Conservation (phyloP, 257 asterid genomes). For the Solanum dulcamara region DNA sequence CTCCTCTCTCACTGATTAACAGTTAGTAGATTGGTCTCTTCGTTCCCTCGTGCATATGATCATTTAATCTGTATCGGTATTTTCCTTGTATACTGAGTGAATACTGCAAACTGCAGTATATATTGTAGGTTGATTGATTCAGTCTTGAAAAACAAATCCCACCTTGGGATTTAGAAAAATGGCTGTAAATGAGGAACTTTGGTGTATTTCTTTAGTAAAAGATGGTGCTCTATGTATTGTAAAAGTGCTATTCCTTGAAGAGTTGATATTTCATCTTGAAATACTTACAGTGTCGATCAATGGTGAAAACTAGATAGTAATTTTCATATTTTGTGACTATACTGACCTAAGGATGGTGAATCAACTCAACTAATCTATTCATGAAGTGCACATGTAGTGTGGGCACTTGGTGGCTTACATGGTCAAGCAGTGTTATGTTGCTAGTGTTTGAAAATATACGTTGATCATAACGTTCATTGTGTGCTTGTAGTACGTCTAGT, state of each 20-base stretch:
- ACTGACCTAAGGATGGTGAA: background rate
- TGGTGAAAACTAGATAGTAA: background rate
- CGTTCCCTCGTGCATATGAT: background rate
- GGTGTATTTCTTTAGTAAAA: background rate
- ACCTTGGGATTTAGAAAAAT: constrained; percentile 2
- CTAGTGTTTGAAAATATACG: no score
- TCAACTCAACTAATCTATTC: background rate
- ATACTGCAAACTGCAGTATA: background rate
- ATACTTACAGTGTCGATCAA: background rate
- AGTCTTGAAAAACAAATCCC: background rate
- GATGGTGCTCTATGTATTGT: background rate
- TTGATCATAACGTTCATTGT: no score
- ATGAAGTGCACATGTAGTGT: background rate
- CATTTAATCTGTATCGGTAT: constrained; percentile 19
- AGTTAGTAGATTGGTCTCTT: constrained; percentile 1
- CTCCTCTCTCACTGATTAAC: constrained; percentile 67
- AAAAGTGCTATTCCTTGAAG: background rate
- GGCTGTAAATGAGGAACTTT: background rate
- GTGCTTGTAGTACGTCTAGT: no score
- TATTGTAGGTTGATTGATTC: background rate
- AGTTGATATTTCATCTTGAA: background rate
- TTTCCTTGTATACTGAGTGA: background rate
- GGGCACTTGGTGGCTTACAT: no score
- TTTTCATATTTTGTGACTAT: background rate
- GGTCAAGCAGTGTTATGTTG: no score